Percentiles rank a stretch among this genome's conserved stretches.
Evolutionary conservation across 202 grass and related monocot species (phyloP).

Genomic region (Setaria italica): DNA sequence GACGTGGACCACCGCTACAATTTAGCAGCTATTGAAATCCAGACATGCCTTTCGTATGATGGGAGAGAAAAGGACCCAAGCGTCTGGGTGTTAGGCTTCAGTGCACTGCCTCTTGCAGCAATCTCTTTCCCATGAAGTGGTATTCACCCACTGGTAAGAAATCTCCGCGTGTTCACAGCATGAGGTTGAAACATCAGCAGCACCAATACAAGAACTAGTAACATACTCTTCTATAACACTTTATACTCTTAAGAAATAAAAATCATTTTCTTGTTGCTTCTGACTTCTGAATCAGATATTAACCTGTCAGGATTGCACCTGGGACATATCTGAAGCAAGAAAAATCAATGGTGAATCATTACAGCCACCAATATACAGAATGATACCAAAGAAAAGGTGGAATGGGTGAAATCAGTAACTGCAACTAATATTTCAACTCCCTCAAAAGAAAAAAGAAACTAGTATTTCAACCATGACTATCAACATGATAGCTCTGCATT

Average conservation of each 20-base stretch:
- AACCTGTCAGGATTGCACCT: constrained; percentile 7
- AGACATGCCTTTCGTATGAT: constrained; percentile 17
- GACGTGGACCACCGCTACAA: constrained; percentile 1
- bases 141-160: not conserved
- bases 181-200: not conserved
- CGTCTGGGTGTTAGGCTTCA: constrained; percentile 5
- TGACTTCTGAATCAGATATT: not conserved
- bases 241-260: not conserved
- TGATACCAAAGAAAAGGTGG: not conserved
- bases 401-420: not conserved
- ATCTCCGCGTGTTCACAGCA: not conserved
- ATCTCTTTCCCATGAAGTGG: not conserved
- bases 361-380: not conserved
- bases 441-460: not conserved
- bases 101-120: not conserved
- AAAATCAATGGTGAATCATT: not conserved
- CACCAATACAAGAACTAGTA: not conserved
- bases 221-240: not conserved
- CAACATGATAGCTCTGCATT: not conserved
- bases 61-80: constrained; percentile 3
- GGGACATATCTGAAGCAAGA: not conserved
- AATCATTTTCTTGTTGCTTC: not conserved
- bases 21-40: not conserved
- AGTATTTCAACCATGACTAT: constrained; percentile 8
- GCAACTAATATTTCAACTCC: not conserved